Evolutionary conservation across 768 basidiomycete species (phyloP).

Genomic region (Russula foetens): DNA sequence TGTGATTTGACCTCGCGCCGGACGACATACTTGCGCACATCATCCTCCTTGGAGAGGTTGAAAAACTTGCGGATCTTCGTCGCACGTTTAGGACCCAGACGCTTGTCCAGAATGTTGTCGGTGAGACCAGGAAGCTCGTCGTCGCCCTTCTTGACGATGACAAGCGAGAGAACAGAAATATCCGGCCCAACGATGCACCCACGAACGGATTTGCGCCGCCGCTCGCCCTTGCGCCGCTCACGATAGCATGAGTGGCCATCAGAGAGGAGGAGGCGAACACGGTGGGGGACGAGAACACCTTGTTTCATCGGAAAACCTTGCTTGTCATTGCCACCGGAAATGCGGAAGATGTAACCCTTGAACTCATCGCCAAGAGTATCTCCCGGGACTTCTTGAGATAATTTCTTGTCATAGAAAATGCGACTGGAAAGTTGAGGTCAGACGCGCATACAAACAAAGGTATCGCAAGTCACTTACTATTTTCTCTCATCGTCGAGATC

Average conservation of each 20-base stretch:
- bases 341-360: slow-evolving; percentile 93
- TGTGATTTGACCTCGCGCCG: slow-evolving; percentile 80
- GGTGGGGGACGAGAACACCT: slow-evolving; percentile 90
- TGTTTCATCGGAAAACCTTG: slow-evolving; percentile 99
- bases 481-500: slow-evolving; percentile 89
- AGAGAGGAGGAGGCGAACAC: slow-evolving; percentile 87
- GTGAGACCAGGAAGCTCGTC: slow-evolving; percentile 85
- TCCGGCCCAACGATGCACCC: slow-evolving; percentile 97
- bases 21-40: slow-evolving; percentile 96
- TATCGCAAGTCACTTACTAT: slow-evolving; percentile 41
- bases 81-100: slow-evolving; percentile 94
- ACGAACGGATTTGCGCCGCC: slow-evolving; percentile 97
- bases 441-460: background rate
- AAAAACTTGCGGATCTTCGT: slow-evolving; percentile 97
- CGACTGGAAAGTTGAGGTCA: slow-evolving; percentile 44
- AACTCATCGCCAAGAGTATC: slow-evolving; percentile 92
- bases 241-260: slow-evolving; percentile 99
- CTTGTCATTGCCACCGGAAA: slow-evolving; percentile 98
- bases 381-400: slow-evolving; percentile 87
- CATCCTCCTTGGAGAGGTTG: slow-evolving; percentile 95
- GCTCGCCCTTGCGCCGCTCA: slow-evolving; percentile 83
- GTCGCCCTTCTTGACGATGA: slow-evolving; percentile 96
- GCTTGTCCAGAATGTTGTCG: slow-evolving; percentile 87
- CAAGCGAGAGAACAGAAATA: slow-evolving; percentile 87
- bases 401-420: slow-evolving; percentile 95